Base-by-base conservation (phyloP, 1,139 yeast species). In the Kurtzmaniella quercitrusa region DNA sequence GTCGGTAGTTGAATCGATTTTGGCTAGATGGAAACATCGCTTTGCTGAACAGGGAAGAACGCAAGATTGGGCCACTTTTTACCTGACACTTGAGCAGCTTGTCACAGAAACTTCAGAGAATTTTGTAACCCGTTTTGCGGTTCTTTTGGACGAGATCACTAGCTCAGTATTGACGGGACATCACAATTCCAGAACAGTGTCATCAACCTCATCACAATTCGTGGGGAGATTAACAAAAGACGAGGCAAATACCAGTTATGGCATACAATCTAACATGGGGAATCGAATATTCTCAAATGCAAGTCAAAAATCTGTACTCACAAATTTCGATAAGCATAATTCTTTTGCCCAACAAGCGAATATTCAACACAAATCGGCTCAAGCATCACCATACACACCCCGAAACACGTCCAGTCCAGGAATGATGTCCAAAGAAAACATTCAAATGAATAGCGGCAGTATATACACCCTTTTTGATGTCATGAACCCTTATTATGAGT, bases 61-160 rank as follows among this genome's bases (percentile, higher is more conserved):
- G 11, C 47, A 50, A 6, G 65, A 64, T 36, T 71, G 76, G 74
- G 41, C 49, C 1, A 52, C 52, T 20, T 66, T 74, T 45, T 66
- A 65, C 37, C 45, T 51, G 9, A 50, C 64, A 1, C 47, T 74
- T 14, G 66, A 68, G 6, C 45, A 57, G 9, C 57, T 76, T 21
- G 40, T 61, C 12, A 57, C 53, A 34, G 47, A 56, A 34, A 65
- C 60, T 40, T 53, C 65, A 12, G 44, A 57, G 3, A 68, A 63
- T 5, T 66, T 68, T 16, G 60, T 72, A n/a, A 60, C 65, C 28
- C 64, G 59, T 28, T 74, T 71, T 46, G 55, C 76, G 45, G 52
- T 57, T 17, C 65, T 72, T 46, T 54, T 75, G 26, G 57, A 58
- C 35, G 47, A 56, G 4, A 49, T 63, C 12, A 30, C 34, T 3